A percentile compares a stretch with the other conserved stretches of the same genome.
These are phyloP conservation scores for Murraya paniculata DNA, from an alignment of 345 rosid species.

Conservation along the genomic window DNA sequence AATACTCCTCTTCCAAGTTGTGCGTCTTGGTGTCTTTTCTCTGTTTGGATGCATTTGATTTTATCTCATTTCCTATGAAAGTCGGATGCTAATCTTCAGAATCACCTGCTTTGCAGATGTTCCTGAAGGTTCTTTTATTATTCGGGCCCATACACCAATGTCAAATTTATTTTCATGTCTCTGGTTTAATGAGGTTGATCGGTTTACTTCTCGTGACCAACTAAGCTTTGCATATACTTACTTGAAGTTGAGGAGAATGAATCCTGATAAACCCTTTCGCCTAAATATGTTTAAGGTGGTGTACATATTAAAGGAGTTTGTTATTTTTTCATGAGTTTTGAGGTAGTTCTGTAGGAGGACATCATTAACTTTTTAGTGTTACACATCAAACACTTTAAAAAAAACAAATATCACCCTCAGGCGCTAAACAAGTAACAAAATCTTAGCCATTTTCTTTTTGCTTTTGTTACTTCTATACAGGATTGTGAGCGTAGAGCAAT, in stretches of 20 bases:
- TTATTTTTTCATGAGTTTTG: not conserved
- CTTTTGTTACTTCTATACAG: conserved; percentile 35
- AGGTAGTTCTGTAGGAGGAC: not conserved
- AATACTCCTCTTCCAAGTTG: conserved; percentile 76
- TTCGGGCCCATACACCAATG: conserved; percentile 90
- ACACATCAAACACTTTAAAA: not conserved
- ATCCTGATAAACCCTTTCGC: conserved; percentile 65
- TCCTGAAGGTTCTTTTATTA: conserved; percentile 92
- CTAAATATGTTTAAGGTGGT: conserved; percentile 87
- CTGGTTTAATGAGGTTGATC: conserved; percentile 95
- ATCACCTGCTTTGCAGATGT: conserved; percentile 61
- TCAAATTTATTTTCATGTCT: conserved; percentile 90
- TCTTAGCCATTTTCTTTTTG: not conserved
- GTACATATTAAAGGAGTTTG: not conserved
- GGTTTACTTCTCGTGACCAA: conserved; percentile 90
- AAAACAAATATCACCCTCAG: not conserved
- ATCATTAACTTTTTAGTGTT: not conserved
- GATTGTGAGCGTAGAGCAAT: conserved; percentile 84
- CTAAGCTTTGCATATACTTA: conserved; percentile 93
- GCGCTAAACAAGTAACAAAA: not conserved
- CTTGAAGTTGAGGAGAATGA: conserved; percentile 72
- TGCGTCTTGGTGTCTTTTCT: conserved; percentile 30
- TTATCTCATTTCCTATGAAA: conserved; percentile 4
- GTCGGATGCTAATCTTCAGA: conserved; percentile 19
- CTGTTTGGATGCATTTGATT: conserved; percentile 3